Base-by-base conservation (phyloP, 208 protist species). In the Leishmania major region DNA sequence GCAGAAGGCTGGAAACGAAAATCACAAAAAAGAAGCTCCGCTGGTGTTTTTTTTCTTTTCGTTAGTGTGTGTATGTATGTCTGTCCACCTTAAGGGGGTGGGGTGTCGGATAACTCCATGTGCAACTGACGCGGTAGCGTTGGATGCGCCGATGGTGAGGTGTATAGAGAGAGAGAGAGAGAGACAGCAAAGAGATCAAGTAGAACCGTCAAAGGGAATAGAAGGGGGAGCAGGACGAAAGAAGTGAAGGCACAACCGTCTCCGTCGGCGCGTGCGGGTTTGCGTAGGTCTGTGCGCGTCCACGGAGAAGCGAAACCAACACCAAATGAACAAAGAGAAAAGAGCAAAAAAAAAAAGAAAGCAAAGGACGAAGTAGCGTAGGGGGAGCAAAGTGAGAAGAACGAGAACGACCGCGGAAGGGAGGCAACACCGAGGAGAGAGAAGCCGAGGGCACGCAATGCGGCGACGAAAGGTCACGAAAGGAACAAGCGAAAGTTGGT, bases 141-240 rank as follows among this genome's bases (percentile, higher is more conserved):
- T 15, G 31, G 51, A 69, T 6, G 45, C 70, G 17, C 70, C 13
- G 45, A 49, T 22, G 43, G 55, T 49, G 40, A 35, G 17, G 70
- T 74, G 70, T 77, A 77, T 77, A 77, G 72, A 60, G 45, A 67
- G 22, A 22, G 37, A 37, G 40, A 40, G 37, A 37, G 22, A 22
- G 37, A 37, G 40, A 40, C 1, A 37, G 69, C 19, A 79, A 15
- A 47, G 37, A 67, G 51, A 66, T 43, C 10, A 1, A 70, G n/a
- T 55, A 51, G 11, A 31, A 17, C 67, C 17, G 11, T 17, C 43
- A n/a, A 31, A 51, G 28, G 37, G 66, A 31, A 31, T 45, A 62
- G 49, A 77, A 31, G 49, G 25, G 40, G 35, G 69, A 28, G 17
- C 40, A 49, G 69, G 40, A 19, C 0, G 49, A 11, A 31, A 62